Evolutionary conservation across 2,329 filamentous ascomycete species (phyloP).

Genomic region (Hypoxylon sp.): DNA sequence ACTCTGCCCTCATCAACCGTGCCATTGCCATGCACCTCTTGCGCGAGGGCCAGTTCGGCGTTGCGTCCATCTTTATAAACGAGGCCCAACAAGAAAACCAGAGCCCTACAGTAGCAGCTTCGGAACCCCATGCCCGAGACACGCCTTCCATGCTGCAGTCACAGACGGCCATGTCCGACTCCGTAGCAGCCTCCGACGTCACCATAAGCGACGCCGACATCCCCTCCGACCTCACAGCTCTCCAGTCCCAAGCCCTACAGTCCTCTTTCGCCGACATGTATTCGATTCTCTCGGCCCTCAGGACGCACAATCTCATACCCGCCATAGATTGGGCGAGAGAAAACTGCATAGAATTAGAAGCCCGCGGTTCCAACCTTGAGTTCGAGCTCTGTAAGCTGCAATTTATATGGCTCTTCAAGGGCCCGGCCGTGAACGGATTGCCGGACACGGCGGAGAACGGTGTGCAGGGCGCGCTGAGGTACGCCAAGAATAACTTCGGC

Average conservation of each 20-base stretch:
- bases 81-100: conserved; percentile 68
- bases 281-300: conserved; percentile 80
- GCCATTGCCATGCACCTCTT: conserved; percentile 97
- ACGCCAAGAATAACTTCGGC: conserved; percentile 77
- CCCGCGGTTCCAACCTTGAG: conserved; percentile 88
- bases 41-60: conserved; percentile 90
- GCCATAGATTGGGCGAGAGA: conserved; percentile 86
- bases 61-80: conserved; percentile 83
- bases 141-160: conserved; percentile 35
- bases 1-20: conserved; percentile 82
- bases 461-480: conserved; percentile 71
- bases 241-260: conserved; percentile 74
- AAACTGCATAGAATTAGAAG: conserved; percentile 76
- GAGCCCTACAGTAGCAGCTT: conserved; percentile 11
- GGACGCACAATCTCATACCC: conserved; percentile 75
- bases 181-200: conserved; percentile 36
- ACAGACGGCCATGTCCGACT: conserved; percentile 16
- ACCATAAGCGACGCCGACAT: conserved; percentile 45
- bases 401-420: conserved; percentile 87
- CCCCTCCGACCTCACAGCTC: conserved; percentile 60
- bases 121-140: conserved; percentile 36
- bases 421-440: conserved; percentile 61
- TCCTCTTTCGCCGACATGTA: conserved; percentile 90
- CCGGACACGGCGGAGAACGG: conserved; percentile 62
- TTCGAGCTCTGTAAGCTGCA: conserved; percentile 93